Percentiles rank a stretch among this genome's conserved stretches.
Evolutionary conservation across 2,329 filamentous ascomycete species (phyloP).

Genomic region (Calonectria pteridis): DNA sequence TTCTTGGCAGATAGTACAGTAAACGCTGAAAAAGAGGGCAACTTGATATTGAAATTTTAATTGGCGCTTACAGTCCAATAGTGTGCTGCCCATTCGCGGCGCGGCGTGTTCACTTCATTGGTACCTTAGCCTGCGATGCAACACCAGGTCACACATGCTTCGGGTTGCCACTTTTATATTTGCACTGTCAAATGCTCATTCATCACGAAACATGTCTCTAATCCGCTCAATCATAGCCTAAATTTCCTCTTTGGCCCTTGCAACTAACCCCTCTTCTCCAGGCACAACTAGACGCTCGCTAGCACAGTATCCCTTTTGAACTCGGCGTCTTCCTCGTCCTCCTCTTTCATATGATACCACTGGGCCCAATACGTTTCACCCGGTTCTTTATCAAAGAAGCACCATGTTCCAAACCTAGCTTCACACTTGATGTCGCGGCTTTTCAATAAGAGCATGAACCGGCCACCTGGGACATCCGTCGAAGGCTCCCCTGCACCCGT

Average conservation of each 20-base stretch:
- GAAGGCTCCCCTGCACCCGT: rapidly evolving
- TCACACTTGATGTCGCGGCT: neutral
- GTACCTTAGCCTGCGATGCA: neutral
- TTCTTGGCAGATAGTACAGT: too few species aligned
- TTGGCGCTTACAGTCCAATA: too few species aligned
- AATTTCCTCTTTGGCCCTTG: too few species aligned
- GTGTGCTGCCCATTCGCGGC: too few species aligned
- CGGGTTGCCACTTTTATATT: neutral
- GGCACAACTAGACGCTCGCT: neutral
- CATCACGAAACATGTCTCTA: too few species aligned
- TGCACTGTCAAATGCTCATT: too few species aligned
- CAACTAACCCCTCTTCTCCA: neutral
- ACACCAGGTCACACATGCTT: too few species aligned
- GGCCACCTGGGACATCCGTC: neutral
- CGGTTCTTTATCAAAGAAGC: constrained; percentile 12
- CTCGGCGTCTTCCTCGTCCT: neutral
- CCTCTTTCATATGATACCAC: neutral
- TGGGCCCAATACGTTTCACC: neutral
- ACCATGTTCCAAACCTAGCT: constrained; percentile 31
- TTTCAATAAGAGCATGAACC: constrained; percentile 11
- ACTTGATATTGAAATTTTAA: neutral
- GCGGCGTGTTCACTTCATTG: neutral
- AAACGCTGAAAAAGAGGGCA: neutral
- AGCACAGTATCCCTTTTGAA: neutral
- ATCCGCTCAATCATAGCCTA: too few species aligned